Evolutionary conservation across 2,329 filamentous ascomycete species (phyloP), one percentile per base, ranked within the genome.

Genomic region (Ophiostoma sp.): DNA sequence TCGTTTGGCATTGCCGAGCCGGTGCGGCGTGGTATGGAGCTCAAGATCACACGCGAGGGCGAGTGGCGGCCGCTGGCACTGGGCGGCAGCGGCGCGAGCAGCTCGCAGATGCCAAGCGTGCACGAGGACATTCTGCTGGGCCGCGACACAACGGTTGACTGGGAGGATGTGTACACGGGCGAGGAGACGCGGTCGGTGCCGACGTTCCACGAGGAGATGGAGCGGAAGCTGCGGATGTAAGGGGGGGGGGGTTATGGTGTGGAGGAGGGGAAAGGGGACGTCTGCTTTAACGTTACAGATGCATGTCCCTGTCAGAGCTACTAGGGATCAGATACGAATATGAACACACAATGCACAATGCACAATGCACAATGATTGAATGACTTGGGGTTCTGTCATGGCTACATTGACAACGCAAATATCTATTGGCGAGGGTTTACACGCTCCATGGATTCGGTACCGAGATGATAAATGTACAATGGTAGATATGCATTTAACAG

Each of bases 1-100:
- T 89, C 92, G 66, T 98, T 93, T 80, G 95, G 95, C 74, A 90
- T 97, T 76, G 92, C 91, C 35, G 95, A 98, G 86, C 95, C 95
- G 3, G 89, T 98, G 76, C 89, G 93, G 71, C 88, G 94, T 69
- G 92, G 90, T 72, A 97, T 99, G 95, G 95, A 99, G 84, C 85
- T 97, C 79, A 92, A 93, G 86, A 94, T 96, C 78, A 89, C 92
- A 23, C 83, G 87, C 73, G 88, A 90, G 72, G 90, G 92, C 74
- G 89, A 92, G 80, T 96, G 93, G 90, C 86, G 88, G 76, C 93
- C 93, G 67, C 82, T 87, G 75, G 88, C 87, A 65, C 82, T 96
- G 70, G 85, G 87, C 64, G 87, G 89, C 52, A 80, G 82, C 68
- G 82, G 77, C 75, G 80, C 73, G 75, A 67, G 48, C 62, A 68